Evolutionary conservation across 805 yeast genomes (phyloP).

Genomic region (Candida michaelii): DNA sequence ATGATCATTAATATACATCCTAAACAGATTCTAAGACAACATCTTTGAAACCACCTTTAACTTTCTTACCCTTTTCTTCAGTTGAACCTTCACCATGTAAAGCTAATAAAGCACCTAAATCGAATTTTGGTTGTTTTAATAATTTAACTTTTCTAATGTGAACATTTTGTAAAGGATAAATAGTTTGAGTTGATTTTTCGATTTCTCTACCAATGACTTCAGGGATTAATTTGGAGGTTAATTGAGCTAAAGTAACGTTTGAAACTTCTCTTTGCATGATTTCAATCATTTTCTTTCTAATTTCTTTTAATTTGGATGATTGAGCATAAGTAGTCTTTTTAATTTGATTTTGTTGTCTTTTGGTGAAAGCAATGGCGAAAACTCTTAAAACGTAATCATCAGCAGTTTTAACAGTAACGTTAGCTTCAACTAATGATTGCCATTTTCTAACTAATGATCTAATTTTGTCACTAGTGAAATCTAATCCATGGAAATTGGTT

Average conservation of each 20-base stretch:
- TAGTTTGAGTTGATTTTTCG: slow-evolving; percentile 91
- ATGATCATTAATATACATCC: slow-evolving; percentile 10
- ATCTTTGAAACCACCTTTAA: slow-evolving; percentile 97
- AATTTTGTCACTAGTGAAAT: slow-evolving; percentile 96
- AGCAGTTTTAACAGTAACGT: slow-evolving; percentile 96
- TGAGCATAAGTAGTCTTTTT: slow-evolving; percentile 98
- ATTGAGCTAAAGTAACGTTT: slow-evolving; percentile 92
- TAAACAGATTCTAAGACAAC: slow-evolving; percentile 97
- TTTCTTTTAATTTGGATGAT: slow-evolving; percentile 94
- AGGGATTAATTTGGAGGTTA: slow-evolving; percentile 95
- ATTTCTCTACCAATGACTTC: slow-evolving; percentile 99
- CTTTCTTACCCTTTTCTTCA: slow-evolving; percentile 96
- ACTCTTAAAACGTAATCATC: slow-evolving; percentile 97
- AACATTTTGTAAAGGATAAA: slow-evolving; percentile 97
- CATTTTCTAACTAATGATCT: slow-evolving; percentile 98
- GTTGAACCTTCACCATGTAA: slow-evolving; percentile 94
- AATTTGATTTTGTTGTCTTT: slow-evolving; percentile 94
- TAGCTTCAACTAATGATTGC: slow-evolving; percentile 98
- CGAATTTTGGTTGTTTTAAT: slow-evolving; percentile 98
- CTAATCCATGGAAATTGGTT: slow-evolving; percentile 99
- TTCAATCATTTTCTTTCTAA: slow-evolving; percentile 95
- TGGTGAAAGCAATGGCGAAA: slow-evolving; percentile 98
- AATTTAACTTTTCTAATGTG: slow-evolving; percentile 98
- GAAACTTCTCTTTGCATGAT: slow-evolving; percentile 96
- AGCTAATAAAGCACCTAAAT: slow-evolving; percentile 92